Evolutionary conservation across 306 rosid genomes (phyloP).

Genomic region (Fagus sylvatica): DNA sequence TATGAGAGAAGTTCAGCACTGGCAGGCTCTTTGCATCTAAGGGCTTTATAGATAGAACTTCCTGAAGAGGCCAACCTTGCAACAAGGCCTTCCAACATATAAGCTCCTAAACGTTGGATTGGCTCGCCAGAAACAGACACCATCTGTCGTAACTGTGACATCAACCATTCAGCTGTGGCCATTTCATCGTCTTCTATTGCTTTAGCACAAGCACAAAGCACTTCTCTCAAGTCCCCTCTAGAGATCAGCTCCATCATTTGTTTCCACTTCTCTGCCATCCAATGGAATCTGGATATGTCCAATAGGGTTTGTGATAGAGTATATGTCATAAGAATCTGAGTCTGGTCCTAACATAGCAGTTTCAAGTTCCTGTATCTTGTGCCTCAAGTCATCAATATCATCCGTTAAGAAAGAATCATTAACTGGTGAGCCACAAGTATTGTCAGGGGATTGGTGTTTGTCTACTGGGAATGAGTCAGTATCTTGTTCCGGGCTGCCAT

Average conservation of each 20-base stretch:
- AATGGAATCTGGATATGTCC: conserved; percentile 25
- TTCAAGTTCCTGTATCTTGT: conserved; percentile 83
- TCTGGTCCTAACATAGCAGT: conserved; percentile 77
- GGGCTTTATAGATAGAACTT: conserved; percentile 69
- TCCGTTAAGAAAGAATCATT: conserved; percentile 55
- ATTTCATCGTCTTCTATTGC: conserved; percentile 59
- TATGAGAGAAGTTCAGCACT: conserved; percentile 67
- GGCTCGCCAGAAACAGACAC: conserved; percentile 84
- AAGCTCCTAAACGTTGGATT: conserved; percentile 80
- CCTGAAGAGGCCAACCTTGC: conserved; percentile 85
- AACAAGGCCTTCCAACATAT: conserved; percentile 81
- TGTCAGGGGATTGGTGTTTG: conserved; percentile 44
- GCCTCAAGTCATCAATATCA: conserved; percentile 56
- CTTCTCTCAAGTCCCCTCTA: conserved; percentile 63
- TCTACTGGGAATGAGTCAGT: conserved; percentile 32
- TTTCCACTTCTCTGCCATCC: conserved; percentile 58
- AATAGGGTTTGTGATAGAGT: conserved; percentile 25
- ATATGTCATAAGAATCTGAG: conserved; percentile 43
- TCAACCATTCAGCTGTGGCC: conserved; percentile 62
- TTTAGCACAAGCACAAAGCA: conserved; percentile 75
- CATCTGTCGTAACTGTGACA: conserved; percentile 63
- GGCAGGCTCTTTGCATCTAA: conserved; percentile 82
- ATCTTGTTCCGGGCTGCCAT: conserved; percentile 57
- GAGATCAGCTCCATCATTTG: conserved; percentile 56
- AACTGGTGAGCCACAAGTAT: conserved; percentile 48